Conservation (phyloP, 106 monocot genomes). For the Dendrobium chrysotoxum region DNA sequence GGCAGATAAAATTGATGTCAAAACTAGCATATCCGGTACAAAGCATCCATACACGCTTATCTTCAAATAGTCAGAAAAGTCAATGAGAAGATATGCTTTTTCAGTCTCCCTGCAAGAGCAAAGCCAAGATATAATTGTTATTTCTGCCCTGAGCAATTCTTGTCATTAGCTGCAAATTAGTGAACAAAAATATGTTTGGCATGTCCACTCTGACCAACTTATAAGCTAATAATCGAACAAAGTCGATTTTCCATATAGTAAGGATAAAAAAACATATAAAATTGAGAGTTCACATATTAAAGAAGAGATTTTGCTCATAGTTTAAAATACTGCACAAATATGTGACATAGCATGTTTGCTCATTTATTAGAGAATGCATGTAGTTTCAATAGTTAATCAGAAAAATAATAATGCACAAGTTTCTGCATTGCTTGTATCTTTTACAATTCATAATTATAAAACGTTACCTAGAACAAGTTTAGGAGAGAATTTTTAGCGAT, state of each 20-base stretch:
- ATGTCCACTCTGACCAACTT: not conserved
- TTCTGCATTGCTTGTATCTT: not conserved
- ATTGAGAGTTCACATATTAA: not conserved
- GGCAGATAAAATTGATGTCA: not conserved
- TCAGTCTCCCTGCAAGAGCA: constrained; percentile 47
- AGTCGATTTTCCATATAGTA: not conserved
- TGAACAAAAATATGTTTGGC: not conserved
- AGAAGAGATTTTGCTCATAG: too few relatives aligned
- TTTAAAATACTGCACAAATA: not conserved
- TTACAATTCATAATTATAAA: not conserved
- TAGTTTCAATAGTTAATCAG: not conserved
- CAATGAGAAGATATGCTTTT: constrained; percentile 83
- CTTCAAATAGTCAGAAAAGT: constrained; percentile 78
- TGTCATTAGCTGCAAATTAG: not conserved
- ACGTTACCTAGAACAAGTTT: not conserved
- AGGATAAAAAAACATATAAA: not conserved
- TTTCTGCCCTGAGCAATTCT: not conserved
- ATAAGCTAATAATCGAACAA: not conserved
- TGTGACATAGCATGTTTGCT: not conserved
- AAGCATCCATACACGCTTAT: constrained; percentile 76
- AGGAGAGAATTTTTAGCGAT: not conserved
- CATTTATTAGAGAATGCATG: not conserved
- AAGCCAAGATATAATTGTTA: not conserved
- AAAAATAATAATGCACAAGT: not conserved
- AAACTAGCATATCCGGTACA: not conserved